Percentiles rank a stretch among this genome's conserved stretches.
Evolutionary conservation across 2,329 filamentous ascomycete genomes (phyloP).

Genomic region (Ophiostoma fasciatum): DNA sequence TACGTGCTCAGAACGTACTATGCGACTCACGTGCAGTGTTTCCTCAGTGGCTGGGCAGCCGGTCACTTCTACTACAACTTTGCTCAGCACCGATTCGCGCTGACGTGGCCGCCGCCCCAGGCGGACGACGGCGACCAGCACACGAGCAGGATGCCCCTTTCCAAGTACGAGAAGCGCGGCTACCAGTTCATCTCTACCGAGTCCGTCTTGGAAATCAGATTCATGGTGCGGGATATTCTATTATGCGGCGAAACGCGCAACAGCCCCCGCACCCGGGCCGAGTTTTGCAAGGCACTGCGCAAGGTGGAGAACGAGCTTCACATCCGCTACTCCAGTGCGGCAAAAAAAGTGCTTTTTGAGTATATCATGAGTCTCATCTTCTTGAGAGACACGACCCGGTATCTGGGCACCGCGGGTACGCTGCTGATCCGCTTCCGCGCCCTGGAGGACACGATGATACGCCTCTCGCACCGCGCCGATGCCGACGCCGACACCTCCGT

Average conservation of each 20-base stretch:
- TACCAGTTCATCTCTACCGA: too few relatives aligned
- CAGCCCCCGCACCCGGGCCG: too few relatives aligned
- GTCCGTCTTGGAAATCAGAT: too few relatives aligned
- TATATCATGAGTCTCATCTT: background rate
- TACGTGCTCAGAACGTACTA: conserved; percentile 8
- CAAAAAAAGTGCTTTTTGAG: too few relatives aligned
- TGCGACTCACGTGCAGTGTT: conserved; percentile 10
- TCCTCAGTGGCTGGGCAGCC: conserved; percentile 7
- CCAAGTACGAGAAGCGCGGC: background rate
- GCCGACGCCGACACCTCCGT: too few relatives aligned
- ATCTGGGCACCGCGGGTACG: conserved; percentile 2
- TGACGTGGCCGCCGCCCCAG: background rate
- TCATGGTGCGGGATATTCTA: too few relatives aligned
- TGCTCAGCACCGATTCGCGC: background rate
- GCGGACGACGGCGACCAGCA: accelerated
- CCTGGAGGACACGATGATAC: background rate
- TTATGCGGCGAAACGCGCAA: too few relatives aligned
- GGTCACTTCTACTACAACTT: conserved; percentile 8
- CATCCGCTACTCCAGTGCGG: too few relatives aligned
- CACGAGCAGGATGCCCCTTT: too few relatives aligned
- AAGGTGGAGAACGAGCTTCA: too few relatives aligned
- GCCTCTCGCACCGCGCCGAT: too few relatives aligned
- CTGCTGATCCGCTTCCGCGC: conserved; percentile 3
- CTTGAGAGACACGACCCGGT: background rate
- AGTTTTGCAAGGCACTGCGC: too few relatives aligned